Evolutionary conservation across 2,329 filamentous ascomycete species (phyloP), one percentile per base, ranked within the genome.

Genomic region (Coniochaeta sp.): DNA sequence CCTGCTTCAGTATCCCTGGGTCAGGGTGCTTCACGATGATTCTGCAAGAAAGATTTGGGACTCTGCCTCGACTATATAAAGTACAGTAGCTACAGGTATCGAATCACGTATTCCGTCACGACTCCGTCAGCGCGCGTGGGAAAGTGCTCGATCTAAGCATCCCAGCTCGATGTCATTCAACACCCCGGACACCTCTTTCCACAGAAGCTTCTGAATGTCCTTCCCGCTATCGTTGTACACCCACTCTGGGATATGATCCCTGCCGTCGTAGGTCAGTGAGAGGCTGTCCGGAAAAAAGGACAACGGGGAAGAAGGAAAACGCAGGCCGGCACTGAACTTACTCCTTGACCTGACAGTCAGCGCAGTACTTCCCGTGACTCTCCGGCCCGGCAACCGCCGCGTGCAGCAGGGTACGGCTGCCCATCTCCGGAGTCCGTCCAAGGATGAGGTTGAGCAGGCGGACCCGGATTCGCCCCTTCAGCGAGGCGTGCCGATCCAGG

Each of bases 371-470:
- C 12, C 55, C 55, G 17, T 57, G 55, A 14, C 34, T 57, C 32
- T 57, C 55, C 34, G 55, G 55, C 8, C 55, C 55, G 34, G 36
- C 55, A 24, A 44, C 36, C 6, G 36, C 55, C 14, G 16, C 55
- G n/a, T 57, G 38, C 36, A 57, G 24, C 55, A 57, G 16, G 5
- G 55, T 57, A 16, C 55, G 55, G 32, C 55, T 57, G 55, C 55
- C 55, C 55, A 42, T 34, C 55, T 57, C 55, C 1, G 55, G 26
- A 28, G 55, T 57, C n/a, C 55, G 34, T 2, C 55, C 55, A 19
- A 57, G 22, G 6, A 57, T 16, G 22, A 57, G 17, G 34, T 44
- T 44, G 14, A 57, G 2, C 10, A 16, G 2, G 36, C 55, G 34
- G 17, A 57, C n/a, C 2, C 2, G 5, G 34, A 57, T 3, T 10